Evolutionary conservation across 495 filamentous ascomycete species (phyloP), one percentile per base, ranked within the genome.

Genomic region (Aspergillus hancockii): DNA sequence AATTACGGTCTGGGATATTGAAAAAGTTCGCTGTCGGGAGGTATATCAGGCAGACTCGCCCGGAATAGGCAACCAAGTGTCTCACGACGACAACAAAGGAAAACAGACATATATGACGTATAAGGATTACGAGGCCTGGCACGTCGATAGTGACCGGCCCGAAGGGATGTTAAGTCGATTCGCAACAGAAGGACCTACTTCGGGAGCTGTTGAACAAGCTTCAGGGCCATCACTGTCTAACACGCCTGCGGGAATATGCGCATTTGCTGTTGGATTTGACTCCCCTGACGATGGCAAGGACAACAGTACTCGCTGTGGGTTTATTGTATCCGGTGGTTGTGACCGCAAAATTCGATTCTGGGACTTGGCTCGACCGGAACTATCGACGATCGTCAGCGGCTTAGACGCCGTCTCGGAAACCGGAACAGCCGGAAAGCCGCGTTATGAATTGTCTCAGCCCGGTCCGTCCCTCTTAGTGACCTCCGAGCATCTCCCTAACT

Each of bases 271-370:
- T 28, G 81, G 83, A 14, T 67, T 78, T 13, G 83, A 88, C 67
- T 67, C 65, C 5, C 73, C 74, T 8, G 77, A 79, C 10, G 75
- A 80, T 52, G 73, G 72, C 18, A 73, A 71, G 47, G 69, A 74
- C 34, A 75, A 70, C 50, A 77, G 69, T 56, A 73, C 68, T 18
- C 76, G 70, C 54, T 75, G 69, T 63, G 80, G 81, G 0, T 98
- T 92, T 71, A 85, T 96, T 23, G 74, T 99, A 19, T 92, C 92
- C 0, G 93, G 85, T 3, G 93, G 95, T 5, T 87, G 88, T 30
- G 94, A 98, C 68, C 90, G 88, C 70, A 95, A 92, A 68, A 83
- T 98, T 21, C 84, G 94, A 8, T 97, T 92, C 73, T 98, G 94
- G 94, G 94, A 98, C 67, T 75, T 91, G 10, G 75, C 81, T 8